Evolutionary conservation across 306 rosid genomes (phyloP), one percentile per base, ranked within the genome.

Genomic region (Trifolium fragiferum): DNA sequence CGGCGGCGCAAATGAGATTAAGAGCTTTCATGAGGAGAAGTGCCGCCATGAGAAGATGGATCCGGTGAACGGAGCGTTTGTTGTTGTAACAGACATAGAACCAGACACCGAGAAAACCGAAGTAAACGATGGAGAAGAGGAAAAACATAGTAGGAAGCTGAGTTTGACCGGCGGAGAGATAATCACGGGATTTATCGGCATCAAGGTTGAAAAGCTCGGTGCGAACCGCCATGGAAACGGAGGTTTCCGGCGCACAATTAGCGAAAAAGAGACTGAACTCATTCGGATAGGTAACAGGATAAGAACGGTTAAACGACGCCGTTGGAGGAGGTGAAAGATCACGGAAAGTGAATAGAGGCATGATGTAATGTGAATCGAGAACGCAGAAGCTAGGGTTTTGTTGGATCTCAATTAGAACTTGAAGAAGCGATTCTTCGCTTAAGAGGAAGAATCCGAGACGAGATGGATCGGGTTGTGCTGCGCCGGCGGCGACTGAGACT

Each of bases 371-470:
- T 3, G 97, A 90, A 12, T 90, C 80, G 15, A 93, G 87, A 43
- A 93, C 97, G 72, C 98, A 93, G 69, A 86, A 85, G 75, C 63
- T 81, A 21, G 89, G 88, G 83, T 84, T 88, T 71, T 85, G 92
- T 72, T 89, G 92, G 87, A 87, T 90, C 97, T 93, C 98, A 41
- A 90, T 76, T 6, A 85, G 87, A 25, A 93, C 92, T 65, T 93
- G 98, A 55, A 90, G 87, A 18, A 89, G 97, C 4, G 93, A 76
- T 30, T 93, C 97, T 51, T 93, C 97, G 14, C 86, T 90, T 14
- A 93, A 85, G 14, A 93, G 93, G 88, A 90, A 93, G 90, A 93
- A 93, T 7, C 98, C 98, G 1, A 93, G 85, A 2, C 78, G 87
- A 2, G 91, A 78, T 5, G 82, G 49, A 5, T 90, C 89, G 2